These are phyloP conservation scores for Melampsora americana DNA, from an alignment of 1,284 basidiomycete species.

Conservation along the genomic window DNA sequence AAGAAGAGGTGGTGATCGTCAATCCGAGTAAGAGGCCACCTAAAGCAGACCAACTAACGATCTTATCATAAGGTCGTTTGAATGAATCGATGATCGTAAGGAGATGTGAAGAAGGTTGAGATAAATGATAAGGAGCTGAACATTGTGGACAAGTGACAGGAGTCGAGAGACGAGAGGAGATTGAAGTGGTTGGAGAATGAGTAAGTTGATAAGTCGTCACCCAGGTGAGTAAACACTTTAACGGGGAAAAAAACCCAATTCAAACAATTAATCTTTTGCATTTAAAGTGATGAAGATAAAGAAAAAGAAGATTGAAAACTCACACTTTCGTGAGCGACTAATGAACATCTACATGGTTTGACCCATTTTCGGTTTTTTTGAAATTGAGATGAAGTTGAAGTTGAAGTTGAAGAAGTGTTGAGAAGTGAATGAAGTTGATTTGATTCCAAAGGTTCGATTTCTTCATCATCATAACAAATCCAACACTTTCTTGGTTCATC, in stretches of 20 bases:
- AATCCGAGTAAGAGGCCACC: conserved; percentile 25
- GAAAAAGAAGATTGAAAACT: not conserved
- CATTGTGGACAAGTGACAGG: conserved; percentile 39
- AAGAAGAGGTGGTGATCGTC: conserved; percentile 31
- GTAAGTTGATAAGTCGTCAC: conserved; percentile 41
- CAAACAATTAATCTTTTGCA: no score
- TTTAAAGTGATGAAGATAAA: no score
- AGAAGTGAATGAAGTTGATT: not conserved
- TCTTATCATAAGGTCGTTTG: conserved; percentile 22
- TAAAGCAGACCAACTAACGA: conserved; percentile 35
- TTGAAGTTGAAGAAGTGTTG: not conserved
- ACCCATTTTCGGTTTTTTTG: conserved; percentile 24
- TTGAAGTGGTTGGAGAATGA: conserved; percentile 21
- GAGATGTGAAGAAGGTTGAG: conserved; percentile 23
- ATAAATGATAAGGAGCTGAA: conserved; percentile 24
- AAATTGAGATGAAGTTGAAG: not conserved
- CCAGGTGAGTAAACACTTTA: conserved; percentile 42
- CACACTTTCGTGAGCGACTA: conserved; percentile 37
- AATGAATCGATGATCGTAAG: conserved; percentile 22
- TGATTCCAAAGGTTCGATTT: not conserved
- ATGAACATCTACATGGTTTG: conserved; percentile 35
- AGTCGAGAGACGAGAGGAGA: conserved; percentile 30
- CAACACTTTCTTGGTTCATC: conserved; percentile 31
- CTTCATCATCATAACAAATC: conserved; percentile 42
- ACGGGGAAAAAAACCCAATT: not conserved